Percentiles rank a stretch among this genome's conserved stretches.
Evolutionary conservation across 2,329 filamentous ascomycete species (phyloP).

Genomic region (Fusarium nematophilum): DNA sequence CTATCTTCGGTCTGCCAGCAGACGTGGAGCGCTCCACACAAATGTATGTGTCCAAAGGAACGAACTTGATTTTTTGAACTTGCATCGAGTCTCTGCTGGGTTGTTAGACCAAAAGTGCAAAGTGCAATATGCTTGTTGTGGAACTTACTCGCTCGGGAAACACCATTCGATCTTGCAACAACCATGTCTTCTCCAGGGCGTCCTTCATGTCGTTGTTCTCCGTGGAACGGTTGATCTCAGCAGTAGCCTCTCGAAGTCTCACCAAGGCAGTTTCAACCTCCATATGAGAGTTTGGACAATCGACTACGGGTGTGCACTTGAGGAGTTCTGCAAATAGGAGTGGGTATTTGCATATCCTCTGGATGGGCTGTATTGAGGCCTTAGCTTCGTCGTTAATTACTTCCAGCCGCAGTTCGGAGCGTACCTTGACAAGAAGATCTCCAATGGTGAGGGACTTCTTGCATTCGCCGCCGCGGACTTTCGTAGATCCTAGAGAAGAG

Average conservation of each 20-base stretch:
- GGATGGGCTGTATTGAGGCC: constrained; percentile 75
- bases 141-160: constrained; percentile 76
- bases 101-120: neutral
- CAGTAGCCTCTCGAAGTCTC: constrained; percentile 78
- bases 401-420: neutral
- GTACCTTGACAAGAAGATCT: constrained; percentile 90
- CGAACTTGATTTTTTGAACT: constrained; percentile 75
- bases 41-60: constrained; percentile 80
- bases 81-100: constrained; percentile 59
- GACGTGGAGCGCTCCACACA: constrained; percentile 86
- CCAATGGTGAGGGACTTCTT: constrained; percentile 84
- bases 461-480: constrained; percentile 68
- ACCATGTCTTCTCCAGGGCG: constrained; percentile 83
- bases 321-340: constrained; percentile 86
- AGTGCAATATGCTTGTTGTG: neutral
- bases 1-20: constrained; percentile 80
- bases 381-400: constrained; percentile 2
- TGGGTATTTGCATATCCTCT: constrained; percentile 91
- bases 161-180: constrained; percentile 82
- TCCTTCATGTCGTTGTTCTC: constrained; percentile 77
- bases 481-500: constrained; percentile 77
- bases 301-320: constrained; percentile 83
- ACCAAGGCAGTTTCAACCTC: constrained; percentile 80
- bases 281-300: constrained; percentile 85
- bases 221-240: constrained; percentile 86